Base-by-base conservation (phyloP, 441 rosid species). In the Aquilaria agallochum region DNA sequence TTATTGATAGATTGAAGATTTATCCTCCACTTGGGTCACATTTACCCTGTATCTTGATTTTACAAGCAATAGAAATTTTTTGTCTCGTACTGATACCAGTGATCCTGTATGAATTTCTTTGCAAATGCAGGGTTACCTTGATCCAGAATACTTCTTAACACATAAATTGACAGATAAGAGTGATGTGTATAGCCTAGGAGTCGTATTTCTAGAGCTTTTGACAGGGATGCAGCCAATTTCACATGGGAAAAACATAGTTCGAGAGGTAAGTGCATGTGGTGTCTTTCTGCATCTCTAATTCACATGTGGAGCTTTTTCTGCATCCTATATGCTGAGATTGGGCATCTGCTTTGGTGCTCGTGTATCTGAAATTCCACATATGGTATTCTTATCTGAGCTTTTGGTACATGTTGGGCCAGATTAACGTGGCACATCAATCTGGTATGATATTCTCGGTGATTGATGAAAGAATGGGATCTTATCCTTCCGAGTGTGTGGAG, bases 171-270 rank as follows among this genome's bases (percentile, higher is more conserved):
- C 99, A 0, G 99, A 95, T 73, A 95, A 92, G 79, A 95, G 99
- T 36, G 99, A 95, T 60, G 99, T 95, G 13, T 95, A 95, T 67
- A 95, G 98, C 79, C 82, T 95, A 51, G 98, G 98, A 5, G 98
- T 95, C 9, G 99, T 95, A 57, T 92, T 92, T 65, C 64, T 95
- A 33, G 99, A 95, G 81, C 89, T 95, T 20, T 69, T 92, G 70
- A 95, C 99, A 0, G 99, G 98, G 62, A 84, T 85, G 97, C 98
- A 85, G 1, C 93, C 98, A 7, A 92, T 95, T 65, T 81, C 92
- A 13, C 98, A 82, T 68, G 99, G 99, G 27, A 92, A 92, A 74
- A 95, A 95, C 87, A 85, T 95, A 62, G 98, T 92, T 53, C 81
- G 97, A 30, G 98, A 95, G 97, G 99, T 94, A 78, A 76, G 59